Evolutionary conservation across 208 protist species (phyloP).

Genomic region (Crithidia acanthocephali): DNA sequence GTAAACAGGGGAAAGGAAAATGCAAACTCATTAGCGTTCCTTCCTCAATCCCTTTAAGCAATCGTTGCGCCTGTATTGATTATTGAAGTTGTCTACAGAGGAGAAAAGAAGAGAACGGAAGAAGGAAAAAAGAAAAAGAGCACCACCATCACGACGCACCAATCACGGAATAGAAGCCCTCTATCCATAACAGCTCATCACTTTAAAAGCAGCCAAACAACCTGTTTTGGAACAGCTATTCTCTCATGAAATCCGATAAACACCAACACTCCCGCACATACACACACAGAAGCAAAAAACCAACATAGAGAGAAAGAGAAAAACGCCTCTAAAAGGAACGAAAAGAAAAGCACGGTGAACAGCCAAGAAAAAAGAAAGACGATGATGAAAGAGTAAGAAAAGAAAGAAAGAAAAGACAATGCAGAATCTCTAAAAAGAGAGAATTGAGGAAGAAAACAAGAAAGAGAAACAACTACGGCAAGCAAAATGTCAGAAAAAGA

Average conservation of each 20-base stretch:
- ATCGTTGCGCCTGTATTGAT: not conserved
- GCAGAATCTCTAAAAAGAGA: not conserved
- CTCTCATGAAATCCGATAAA: too few species aligned
- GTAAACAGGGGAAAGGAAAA: too few species aligned
- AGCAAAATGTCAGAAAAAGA: not conserved
- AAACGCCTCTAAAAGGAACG: constrained; percentile 2
- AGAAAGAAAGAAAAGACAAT: not conserved
- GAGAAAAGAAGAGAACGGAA: not conserved
- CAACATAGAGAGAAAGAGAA: not conserved
- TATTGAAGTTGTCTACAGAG: not conserved
- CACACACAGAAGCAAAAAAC: not conserved
- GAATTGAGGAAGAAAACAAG: not conserved
- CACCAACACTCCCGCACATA: too few species aligned
- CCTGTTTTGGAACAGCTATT: too few species aligned
- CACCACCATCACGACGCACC: not conserved
- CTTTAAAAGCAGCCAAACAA: too few species aligned
- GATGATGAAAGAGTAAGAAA: constrained; percentile 6
- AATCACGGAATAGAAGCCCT: not conserved
- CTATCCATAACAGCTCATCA: too few species aligned
- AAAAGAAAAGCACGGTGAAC: constrained; percentile 3
- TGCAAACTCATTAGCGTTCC: too few species aligned
- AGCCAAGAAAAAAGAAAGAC: constrained; percentile 21
- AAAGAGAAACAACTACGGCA: not conserved
- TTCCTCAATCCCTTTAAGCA: too few species aligned
- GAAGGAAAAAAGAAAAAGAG: not conserved